A percentile compares a stretch with the other conserved stretches of the same genome.
Evolutionary conservation across 106 monocot species (phyloP).

Genomic region (Amphibolis antarctica): DNA sequence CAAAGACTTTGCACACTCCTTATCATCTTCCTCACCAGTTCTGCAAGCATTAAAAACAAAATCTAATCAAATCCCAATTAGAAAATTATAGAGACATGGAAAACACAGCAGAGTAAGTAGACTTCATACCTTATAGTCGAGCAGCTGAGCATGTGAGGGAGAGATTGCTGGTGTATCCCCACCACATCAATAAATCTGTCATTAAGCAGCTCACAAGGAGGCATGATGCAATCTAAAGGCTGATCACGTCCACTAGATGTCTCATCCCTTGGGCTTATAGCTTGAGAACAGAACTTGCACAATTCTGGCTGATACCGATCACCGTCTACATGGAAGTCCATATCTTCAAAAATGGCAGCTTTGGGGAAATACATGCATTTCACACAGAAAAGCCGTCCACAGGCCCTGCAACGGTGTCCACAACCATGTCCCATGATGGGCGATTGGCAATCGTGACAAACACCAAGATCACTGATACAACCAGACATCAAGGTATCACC

Average conservation of each 20-base stretch:
- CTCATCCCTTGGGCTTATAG: background rate
- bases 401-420: slow-evolving; percentile 1
- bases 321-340: background rate
- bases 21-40: slow-evolving; percentile 2
- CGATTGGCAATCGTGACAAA: slow-evolving; percentile 4
- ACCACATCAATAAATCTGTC: background rate
- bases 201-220: slow-evolving; percentile 3
- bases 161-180: background rate
- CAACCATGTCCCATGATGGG: background rate
- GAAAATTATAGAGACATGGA: background rate
- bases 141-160: background rate
- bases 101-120: background rate
- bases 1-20: background rate
- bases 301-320: background rate
- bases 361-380: slow-evolving; percentile 5
- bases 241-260: background rate
- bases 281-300: slow-evolving; percentile 7
- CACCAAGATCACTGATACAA: background rate
- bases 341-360: background rate
- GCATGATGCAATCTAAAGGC: background rate
- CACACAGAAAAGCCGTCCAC: background rate
- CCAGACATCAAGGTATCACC: background rate
- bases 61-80: background rate
- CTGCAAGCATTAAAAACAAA: slow-evolving; percentile 1
- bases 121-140: slow-evolving; percentile 3